These are phyloP conservation scores for Platanus orientalis DNA, from an alignment of 164 flowering plant species.

Conservation along the genomic window DNA sequence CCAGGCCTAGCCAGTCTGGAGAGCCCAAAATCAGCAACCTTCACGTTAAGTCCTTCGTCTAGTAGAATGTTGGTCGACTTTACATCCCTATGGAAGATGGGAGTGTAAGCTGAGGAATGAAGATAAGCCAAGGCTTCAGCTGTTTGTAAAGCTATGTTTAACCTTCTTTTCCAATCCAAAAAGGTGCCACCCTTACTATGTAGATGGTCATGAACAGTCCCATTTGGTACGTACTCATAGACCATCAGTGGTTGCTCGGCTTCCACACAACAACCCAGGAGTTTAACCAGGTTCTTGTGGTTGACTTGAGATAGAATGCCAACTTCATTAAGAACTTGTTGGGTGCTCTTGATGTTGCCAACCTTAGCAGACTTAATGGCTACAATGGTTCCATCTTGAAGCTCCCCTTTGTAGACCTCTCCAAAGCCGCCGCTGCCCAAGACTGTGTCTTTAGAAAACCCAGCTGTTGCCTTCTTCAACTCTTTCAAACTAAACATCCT, in stretches of 20 bases:
- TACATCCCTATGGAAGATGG: slow-evolving; percentile 65
- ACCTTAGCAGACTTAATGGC: slow-evolving; percentile 65
- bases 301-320: slow-evolving; percentile 69
- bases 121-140: slow-evolving; percentile 69
- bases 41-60: slow-evolving; percentile 51
- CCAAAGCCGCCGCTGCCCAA: slow-evolving; percentile 70
- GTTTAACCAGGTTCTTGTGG: slow-evolving; percentile 55
- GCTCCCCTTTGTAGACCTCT: slow-evolving; percentile 61
- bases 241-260: slow-evolving; percentile 59
- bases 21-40: slow-evolving; percentile 67
- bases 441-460: slow-evolving; percentile 35
- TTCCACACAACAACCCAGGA: slow-evolving; percentile 65
- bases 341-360: slow-evolving; percentile 49
- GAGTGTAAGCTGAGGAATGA: slow-evolving; percentile 57
- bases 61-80: slow-evolving; percentile 67
- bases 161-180: slow-evolving; percentile 44
- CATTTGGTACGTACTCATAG: slow-evolving; percentile 60
- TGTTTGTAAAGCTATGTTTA: slow-evolving; percentile 49
- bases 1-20: slow-evolving; percentile 60
- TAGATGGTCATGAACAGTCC: slow-evolving; percentile 56
- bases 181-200: slow-evolving; percentile 30
- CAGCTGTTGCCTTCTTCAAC: slow-evolving; percentile 49
- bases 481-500: slow-evolving; percentile 41
- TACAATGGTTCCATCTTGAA: slow-evolving; percentile 51
- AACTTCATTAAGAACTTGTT: slow-evolving; percentile 69